phyloP scores from a whole-genome alignment of 768 basidiomycete species.

The Lentinula sp. region DNA sequence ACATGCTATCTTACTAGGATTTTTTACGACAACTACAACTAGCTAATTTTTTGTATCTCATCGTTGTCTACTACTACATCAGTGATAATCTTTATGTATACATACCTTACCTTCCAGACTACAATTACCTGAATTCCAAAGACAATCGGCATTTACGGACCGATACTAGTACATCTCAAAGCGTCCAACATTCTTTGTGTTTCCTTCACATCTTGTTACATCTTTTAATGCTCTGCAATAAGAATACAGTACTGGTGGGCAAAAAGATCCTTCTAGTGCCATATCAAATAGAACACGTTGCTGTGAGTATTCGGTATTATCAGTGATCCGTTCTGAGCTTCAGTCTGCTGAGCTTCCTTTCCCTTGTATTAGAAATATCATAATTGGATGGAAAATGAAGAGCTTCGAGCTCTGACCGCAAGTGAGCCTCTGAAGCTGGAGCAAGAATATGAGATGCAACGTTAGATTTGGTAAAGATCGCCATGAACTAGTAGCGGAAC shows the following conservation, averaged over 20 bases:
- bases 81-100: neutral
- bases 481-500: neutral
- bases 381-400: constrained; percentile 79
- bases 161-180: neutral
- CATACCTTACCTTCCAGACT: too few species aligned
- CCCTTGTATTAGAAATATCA: constrained; percentile 60
- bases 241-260: constrained; percentile 59
- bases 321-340: neutral
- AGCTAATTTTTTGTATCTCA: neutral
- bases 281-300: constrained; percentile 57
- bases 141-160: neutral
- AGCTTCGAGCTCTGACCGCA: constrained; percentile 71
- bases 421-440: constrained; percentile 77
- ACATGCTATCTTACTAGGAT: neutral
- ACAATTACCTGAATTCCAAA: too few species aligned
- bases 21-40: neutral
- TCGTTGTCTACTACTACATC: neutral
- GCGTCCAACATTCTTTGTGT: too few species aligned
- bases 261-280: constrained; percentile 72
- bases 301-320: constrained; percentile 21
- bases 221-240: constrained; percentile 31
- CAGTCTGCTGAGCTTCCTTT: neutral
- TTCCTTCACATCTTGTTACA: too few species aligned
- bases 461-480: constrained; percentile 28
- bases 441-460: constrained; percentile 87